Base-by-base conservation (phyloP, 148 eudicot species). In the Hydrangea macrophylla region DNA sequence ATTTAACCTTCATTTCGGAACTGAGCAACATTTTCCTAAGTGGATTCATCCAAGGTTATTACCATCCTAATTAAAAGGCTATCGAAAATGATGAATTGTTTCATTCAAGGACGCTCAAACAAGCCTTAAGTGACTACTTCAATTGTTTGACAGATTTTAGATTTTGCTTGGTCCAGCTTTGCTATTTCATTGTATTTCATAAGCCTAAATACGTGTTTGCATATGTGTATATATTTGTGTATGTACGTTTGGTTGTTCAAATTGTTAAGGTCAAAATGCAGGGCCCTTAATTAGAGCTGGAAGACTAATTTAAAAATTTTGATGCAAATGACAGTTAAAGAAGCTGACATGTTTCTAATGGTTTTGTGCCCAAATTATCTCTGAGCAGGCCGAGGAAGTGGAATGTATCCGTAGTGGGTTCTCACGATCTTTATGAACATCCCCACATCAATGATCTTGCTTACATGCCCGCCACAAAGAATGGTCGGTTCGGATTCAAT, bases 371-470 rank as follows among this genome's bases (percentile, higher is more conserved):
- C n/a, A 11, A 17, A 15, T 17, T 30, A 36, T 13, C 33, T 30
- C 23, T 55, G 40, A 53, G 59, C 78, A 94, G 98, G 88, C 98
- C 98, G 23, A 85, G 98, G 85, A 94, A 90, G 80, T 94, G 98
- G 98, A 94, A 94, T 77, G 96, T 86, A 75, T 90, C 92, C 60
- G 98, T 94, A 6, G 81, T 94, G 54, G 98, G 98, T 3, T 86
- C 98, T 18, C 97, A 94, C 58, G 97, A 94, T 78, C 89, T 94
- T 2, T 94, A 81, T 62, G 98, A 94, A 80, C 98, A 94, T 71
- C 98, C 98, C 28, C 98, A 94, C 76, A 94, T 94, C 31, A 94
- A 94, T 54, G 98, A 94, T 74, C 89, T 94, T 60, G 97, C 98
- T 11, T 94, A 94, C 80, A 94, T 94, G 92, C 98, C 98, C 3